Evolutionary conservation across 169 alveolate species (phyloP).

Genomic region (Babesia sp.): DNA sequence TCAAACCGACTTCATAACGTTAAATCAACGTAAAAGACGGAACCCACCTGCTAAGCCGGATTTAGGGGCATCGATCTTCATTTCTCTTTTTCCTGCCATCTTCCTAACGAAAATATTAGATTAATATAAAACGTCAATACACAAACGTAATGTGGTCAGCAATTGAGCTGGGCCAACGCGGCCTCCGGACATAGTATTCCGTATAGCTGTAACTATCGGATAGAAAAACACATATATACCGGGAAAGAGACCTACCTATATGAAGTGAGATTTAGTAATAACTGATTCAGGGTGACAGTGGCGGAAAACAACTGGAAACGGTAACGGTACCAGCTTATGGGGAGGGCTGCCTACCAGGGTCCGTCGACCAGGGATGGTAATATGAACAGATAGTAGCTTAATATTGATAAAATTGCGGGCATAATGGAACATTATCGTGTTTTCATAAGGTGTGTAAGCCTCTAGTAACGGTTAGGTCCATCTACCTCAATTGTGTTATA

Average conservation of each 20-base stretch:
- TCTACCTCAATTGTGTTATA: no score
- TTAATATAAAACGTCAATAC: no score
- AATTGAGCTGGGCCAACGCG: no score
- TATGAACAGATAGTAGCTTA: not conserved
- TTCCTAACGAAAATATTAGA: slow-evolving; percentile 1
- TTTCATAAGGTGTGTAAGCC: no score
- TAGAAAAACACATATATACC: not conserved
- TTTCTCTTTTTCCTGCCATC: slow-evolving; percentile 56
- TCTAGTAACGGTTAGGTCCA: no score
- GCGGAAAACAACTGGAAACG: not conserved
- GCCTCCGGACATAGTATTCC: no score
- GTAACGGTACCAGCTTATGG: not conserved
- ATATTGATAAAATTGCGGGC: no score
- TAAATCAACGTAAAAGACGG: not conserved
- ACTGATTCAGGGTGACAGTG: not conserved
- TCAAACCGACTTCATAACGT: slow-evolving; percentile 72
- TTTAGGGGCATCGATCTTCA: slow-evolving; percentile 58
- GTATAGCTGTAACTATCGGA: no score
- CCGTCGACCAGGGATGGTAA: slow-evolving; percentile 22
- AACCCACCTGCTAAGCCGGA: slow-evolving; percentile 62
- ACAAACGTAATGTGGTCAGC: not conserved
- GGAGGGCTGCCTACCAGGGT: not conserved
- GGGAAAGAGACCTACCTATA: not conserved
- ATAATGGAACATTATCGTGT: no score
- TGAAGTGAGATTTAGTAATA: not conserved